These are phyloP conservation scores for Zygosaccharomyces pseudobailii DNA, from an alignment of 1,139 yeast species.

Conservation along the genomic window DNA sequence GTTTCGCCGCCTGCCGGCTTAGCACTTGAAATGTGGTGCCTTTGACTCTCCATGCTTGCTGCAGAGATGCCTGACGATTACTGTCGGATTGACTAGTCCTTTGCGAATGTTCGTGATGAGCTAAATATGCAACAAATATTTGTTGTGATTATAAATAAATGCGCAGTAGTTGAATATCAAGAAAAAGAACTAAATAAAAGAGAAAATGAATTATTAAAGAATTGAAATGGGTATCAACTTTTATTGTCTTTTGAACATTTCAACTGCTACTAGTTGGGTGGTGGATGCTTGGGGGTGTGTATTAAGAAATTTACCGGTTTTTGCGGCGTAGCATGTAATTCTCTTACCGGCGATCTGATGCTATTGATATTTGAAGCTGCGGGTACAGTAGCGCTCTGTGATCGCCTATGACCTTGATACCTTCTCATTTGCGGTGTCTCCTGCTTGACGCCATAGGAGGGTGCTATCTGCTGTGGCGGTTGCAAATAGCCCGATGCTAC, in stretches of 20 bases:
- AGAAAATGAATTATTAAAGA: not conserved
- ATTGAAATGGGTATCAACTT: slow-evolving; percentile 1
- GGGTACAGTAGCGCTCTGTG: slow-evolving; percentile 28
- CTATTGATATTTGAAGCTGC: slow-evolving; percentile 1
- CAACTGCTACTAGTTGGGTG: slow-evolving; percentile 16
- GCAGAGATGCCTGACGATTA: no score
- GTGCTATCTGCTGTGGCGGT: slow-evolving; percentile 11
- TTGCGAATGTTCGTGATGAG: not conserved
- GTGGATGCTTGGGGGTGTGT: slow-evolving; percentile 32
- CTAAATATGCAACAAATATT: not conserved
- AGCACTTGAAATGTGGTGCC: not conserved
- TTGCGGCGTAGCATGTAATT: slow-evolving; percentile 15
- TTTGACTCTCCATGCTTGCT: no score
- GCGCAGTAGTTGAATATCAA: not conserved
- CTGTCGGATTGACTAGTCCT: no score
- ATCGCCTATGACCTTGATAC: slow-evolving; percentile 23
- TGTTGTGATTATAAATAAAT: not conserved
- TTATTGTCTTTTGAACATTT: not conserved
- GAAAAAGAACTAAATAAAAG: not conserved
- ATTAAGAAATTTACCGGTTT: slow-evolving; percentile 28
- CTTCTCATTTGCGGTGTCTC: slow-evolving; percentile 6
- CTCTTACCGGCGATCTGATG: slow-evolving; percentile 17
- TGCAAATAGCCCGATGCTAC: slow-evolving; percentile 6
- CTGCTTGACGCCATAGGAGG: slow-evolving; percentile 6
- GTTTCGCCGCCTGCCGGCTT: not conserved